Percentiles rank a stretch among this genome's conserved stretches.
Conservation (phyloP, 164 flowering plant species). For the Magnolia kwangsiensis region DNA sequence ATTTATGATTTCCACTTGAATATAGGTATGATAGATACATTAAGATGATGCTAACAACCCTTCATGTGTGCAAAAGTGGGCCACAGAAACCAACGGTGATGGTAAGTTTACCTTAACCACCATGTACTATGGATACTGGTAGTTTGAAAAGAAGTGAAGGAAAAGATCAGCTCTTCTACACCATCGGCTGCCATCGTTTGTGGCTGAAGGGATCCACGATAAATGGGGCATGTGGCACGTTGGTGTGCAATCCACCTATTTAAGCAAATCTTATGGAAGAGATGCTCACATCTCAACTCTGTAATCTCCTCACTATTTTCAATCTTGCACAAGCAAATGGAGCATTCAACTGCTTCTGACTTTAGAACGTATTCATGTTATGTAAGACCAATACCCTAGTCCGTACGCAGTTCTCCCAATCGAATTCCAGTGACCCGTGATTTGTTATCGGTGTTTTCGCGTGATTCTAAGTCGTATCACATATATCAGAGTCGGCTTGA, state of each 20-base stretch:
- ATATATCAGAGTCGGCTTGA: too few species aligned
- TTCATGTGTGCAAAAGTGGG: too few species aligned
- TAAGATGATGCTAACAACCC: too few species aligned
- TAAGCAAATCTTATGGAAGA: slow-evolving; percentile 1
- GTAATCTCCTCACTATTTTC: not conserved
- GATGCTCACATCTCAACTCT: slow-evolving; percentile 2
- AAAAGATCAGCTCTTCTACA: not conserved
- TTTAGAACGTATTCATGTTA: not conserved
- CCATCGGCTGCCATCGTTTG: not conserved
- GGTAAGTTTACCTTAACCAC: not conserved
- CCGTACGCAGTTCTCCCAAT: too few species aligned
- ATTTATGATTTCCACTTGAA: too few species aligned
- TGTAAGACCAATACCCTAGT: too few species aligned
- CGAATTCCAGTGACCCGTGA: too few species aligned
- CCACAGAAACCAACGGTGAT: too few species aligned
- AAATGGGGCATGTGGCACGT: slow-evolving; percentile 2
- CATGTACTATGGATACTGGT: not conserved
- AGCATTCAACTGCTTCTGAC: not conserved
- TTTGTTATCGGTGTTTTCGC: too few species aligned
- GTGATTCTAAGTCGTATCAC: too few species aligned
- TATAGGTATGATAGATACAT: too few species aligned
- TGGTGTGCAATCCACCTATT: not conserved
- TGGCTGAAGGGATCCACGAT: not conserved
- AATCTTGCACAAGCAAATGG: not conserved
- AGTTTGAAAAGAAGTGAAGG: not conserved